These are phyloP conservation scores for Lunularia cruciata DNA, from an alignment of 225 moss, liverwort and hornwort genomes.

Conservation along the genomic window DNA sequence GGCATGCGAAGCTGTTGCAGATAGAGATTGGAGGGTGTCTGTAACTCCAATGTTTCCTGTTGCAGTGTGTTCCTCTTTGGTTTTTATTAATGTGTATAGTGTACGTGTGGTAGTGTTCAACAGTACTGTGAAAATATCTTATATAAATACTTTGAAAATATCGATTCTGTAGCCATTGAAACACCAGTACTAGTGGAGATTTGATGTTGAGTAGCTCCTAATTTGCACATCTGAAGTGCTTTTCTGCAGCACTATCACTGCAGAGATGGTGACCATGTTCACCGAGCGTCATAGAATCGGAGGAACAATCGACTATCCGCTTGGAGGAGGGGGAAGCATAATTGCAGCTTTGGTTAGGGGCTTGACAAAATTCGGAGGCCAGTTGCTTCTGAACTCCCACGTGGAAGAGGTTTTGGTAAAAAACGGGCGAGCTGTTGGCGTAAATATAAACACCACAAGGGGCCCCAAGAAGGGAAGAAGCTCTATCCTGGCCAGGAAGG, in stretches of 20 bases:
- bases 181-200: background rate
- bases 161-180: too few relatives aligned
- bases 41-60: background rate
- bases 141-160: too few relatives aligned
- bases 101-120: too few relatives aligned
- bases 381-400: constrained; percentile 59
- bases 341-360: constrained; percentile 76
- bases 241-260: constrained; percentile 71
- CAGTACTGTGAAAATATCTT: too few relatives aligned
- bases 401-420: constrained; percentile 66
- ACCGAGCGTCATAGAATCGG: constrained; percentile 72
- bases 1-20: too few relatives aligned
- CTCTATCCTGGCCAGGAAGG: constrained; percentile 56
- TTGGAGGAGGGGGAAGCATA: constrained; percentile 81
- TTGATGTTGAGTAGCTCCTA: background rate
- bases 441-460: constrained; percentile 52
- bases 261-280: constrained; percentile 91
- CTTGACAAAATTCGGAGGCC: constrained; percentile 61
- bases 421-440: constrained; percentile 72
- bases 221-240: background rate
- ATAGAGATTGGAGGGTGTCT: background rate
- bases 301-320: constrained; percentile 73
- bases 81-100: too few relatives aligned
- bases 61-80: too few relatives aligned
- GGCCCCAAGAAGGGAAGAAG: constrained; percentile 51